phyloP scores from a whole-genome alignment of 805 yeast species.

The Ogataea chonburiensis region DNA sequence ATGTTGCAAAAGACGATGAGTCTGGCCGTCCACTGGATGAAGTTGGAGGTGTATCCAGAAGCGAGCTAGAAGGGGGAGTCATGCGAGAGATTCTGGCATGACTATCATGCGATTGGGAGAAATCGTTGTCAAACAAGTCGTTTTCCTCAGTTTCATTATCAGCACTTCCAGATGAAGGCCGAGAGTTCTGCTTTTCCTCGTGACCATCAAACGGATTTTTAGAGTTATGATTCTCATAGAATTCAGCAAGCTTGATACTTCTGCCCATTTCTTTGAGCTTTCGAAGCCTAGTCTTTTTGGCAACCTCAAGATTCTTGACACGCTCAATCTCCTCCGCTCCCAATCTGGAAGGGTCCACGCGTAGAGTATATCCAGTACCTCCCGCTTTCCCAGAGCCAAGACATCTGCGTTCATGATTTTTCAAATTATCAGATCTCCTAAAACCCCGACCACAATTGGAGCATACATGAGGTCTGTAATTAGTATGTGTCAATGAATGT shows the following conservation, averaged over 20 bases:
- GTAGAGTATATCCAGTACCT: slow-evolving; percentile 23
- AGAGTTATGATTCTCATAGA: slow-evolving; percentile 2
- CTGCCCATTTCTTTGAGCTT: slow-evolving; percentile 15
- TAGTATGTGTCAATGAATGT: slow-evolving; percentile 29
- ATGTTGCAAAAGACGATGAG: slow-evolving; percentile 1
- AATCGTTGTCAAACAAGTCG: slow-evolving; percentile 4
- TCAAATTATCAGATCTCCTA: slow-evolving; percentile 31
- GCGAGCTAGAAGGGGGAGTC: slow-evolving; percentile 7
- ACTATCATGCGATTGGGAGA: background rate
- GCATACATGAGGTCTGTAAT: slow-evolving; percentile 29
- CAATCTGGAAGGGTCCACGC: slow-evolving; percentile 24
- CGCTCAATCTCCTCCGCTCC: slow-evolving; percentile 23
- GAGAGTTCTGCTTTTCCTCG: background rate
- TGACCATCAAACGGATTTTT: slow-evolving; percentile 2
- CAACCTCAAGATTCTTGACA: slow-evolving; percentile 20
- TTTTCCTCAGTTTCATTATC: slow-evolving; percentile 6
- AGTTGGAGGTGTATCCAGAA: slow-evolving; percentile 13
- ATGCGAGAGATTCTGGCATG: slow-evolving; percentile 1
- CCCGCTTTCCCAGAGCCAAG: slow-evolving; percentile 20
- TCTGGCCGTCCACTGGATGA: slow-evolving; percentile 7
- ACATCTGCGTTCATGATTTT: slow-evolving; percentile 28
- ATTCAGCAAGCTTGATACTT: slow-evolving; percentile 10
- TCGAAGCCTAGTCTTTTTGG: slow-evolving; percentile 11
- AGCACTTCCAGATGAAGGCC: slow-evolving; percentile 3
- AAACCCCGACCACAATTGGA: slow-evolving; percentile 28